These are phyloP conservation scores for Lycium ferocissimum DNA, from an alignment of 257 asterid species.

Conservation along the genomic window DNA sequence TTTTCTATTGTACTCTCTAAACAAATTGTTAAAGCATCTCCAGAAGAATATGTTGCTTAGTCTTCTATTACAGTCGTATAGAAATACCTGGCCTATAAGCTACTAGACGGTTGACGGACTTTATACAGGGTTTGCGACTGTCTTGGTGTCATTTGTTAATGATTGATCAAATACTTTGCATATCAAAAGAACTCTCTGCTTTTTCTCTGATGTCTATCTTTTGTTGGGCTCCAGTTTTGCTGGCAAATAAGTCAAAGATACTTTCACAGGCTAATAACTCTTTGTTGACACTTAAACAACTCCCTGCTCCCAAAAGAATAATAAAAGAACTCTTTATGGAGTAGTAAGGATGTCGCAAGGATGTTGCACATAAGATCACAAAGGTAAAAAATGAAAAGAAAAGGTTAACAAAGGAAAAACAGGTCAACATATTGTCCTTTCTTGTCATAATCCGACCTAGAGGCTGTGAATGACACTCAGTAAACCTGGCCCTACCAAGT, in stretches of 20 bases:
- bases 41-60: background rate
- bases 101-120: background rate
- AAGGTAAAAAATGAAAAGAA: background rate
- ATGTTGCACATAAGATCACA: background rate
- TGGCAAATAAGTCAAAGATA: background rate
- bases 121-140: background rate
- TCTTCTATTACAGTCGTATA: background rate
- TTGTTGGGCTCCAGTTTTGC: background rate
- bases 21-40: background rate
- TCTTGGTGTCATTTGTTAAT: background rate
- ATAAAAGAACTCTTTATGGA: background rate
- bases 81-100: background rate
- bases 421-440: background rate
- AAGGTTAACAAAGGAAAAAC: background rate
- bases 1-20: background rate
- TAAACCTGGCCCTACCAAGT: background rate
- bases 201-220: background rate
- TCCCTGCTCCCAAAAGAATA: background rate
- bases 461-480: background rate
- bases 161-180: background rate
- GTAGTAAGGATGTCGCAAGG: background rate
- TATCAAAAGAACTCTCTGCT: background rate
- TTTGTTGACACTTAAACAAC: background rate
- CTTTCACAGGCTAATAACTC: background rate
- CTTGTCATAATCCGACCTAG: background rate